Base-by-base conservation (phyloP, 1,284 basidiomycete genomes). In the Chondrostereum purpureum region DNA sequence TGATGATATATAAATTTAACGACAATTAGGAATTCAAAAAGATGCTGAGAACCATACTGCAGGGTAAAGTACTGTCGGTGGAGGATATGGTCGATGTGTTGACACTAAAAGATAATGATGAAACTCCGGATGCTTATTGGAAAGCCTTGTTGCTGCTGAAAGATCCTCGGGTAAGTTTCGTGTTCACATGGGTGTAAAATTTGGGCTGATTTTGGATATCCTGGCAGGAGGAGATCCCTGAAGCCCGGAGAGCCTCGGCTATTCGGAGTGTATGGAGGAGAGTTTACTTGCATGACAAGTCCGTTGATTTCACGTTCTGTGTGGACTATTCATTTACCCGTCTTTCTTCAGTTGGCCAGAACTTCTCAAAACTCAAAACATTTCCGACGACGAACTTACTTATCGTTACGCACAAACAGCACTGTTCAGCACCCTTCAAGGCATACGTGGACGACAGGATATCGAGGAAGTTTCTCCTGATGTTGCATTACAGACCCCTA, bases 221-320 rank as follows among this genome's bases (percentile, higher is more conserved):
- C 14, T 39, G 24, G 16, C 39, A 40, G 3, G 48, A 88, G 81
- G 70, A 75, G 47, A 60, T 90, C 2, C 89, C 90, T 0, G 78
- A 82, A 47, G 76, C 75, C 17, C 72, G 93, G 42, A 75, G 75
- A 58, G 58, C 75, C 27, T 78, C 86, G 21, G 83, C 87, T 2
- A 75, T 91, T 56, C 70, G 80, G 35, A 78, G 77, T 22, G 73
- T 90, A 14, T 97, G 93, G 94, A 75, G 92, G 31, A 72, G 94
- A 21, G 78, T 94, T 39, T 94, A 90, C 57, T 72, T 88, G 36
- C 80, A 88, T 44, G 92, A 97, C 60, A 82, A 96, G 90, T 94
- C 59, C 55, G 82, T 68, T 6, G 21, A n/a, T 24, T 38, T 31
- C 19, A 58, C 53, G 33, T 41, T 5, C 8, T 43, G 14, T 5